Evolutionary conservation across 2,329 filamentous ascomycete species (phyloP).

Genomic region (Xylariaceae sp.): DNA sequence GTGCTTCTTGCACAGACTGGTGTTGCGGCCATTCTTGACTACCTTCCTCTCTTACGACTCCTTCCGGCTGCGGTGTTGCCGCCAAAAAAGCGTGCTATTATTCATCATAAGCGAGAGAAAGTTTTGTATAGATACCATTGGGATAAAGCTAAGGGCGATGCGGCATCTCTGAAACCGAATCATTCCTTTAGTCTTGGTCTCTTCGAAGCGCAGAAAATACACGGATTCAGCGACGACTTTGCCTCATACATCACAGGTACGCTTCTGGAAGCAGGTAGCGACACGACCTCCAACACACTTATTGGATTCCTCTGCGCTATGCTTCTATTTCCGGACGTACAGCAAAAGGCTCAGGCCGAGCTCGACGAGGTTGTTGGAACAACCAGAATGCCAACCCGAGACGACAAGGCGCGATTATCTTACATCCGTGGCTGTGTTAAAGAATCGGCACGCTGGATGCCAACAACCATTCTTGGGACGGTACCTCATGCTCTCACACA

Average conservation of each 20-base stretch:
- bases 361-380: slow-evolving; percentile 51
- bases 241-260: slow-evolving; percentile 32
- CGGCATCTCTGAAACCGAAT: slow-evolving; percentile 7
- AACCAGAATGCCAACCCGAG: slow-evolving; percentile 46
- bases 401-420: slow-evolving; percentile 48
- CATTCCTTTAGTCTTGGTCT: slow-evolving; percentile 27
- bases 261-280: slow-evolving; percentile 33
- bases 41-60: slow-evolving; percentile 6
- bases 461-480: slow-evolving; percentile 28
- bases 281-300: slow-evolving; percentile 44
- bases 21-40: slow-evolving; percentile 11
- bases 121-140: slow-evolving; percentile 12
- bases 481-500: slow-evolving; percentile 45
- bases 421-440: slow-evolving; percentile 52
- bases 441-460: slow-evolving; percentile 55
- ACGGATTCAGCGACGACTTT: slow-evolving; percentile 32
- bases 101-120: slow-evolving; percentile 6
- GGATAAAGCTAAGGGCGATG: slow-evolving; percentile 6
- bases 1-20: slow-evolving; percentile 13
- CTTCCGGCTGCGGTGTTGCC: slow-evolving; percentile 12
- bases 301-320: slow-evolving; percentile 48
- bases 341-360: slow-evolving; percentile 48
- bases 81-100: slow-evolving; percentile 2
- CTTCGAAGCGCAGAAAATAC: slow-evolving; percentile 26
- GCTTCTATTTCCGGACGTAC: slow-evolving; percentile 48